phyloP scores from a whole-genome alignment of 306 rosid species.

The Quercus agrifolia region DNA sequence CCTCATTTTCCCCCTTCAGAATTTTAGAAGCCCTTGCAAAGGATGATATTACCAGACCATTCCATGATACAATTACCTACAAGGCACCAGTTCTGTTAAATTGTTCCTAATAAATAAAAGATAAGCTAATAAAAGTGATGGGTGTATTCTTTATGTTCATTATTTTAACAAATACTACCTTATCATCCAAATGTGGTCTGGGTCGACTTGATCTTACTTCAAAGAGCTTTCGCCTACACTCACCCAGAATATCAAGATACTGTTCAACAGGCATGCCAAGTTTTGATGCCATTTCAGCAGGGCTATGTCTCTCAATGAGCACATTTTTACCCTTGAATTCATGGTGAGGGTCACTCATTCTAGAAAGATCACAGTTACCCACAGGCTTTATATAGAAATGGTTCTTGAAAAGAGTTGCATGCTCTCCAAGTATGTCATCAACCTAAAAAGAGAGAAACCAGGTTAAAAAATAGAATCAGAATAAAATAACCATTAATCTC shows the following conservation, averaged over 20 bases:
- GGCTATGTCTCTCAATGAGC: constrained; percentile 66
- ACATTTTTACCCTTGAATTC: constrained; percentile 84
- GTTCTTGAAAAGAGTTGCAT: constrained; percentile 73
- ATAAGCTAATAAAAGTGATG: not conserved
- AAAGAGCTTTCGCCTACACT: constrained; percentile 70
- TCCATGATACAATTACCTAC: constrained; percentile 96
- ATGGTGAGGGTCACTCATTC: constrained; percentile 84
- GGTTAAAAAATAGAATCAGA: constrained; percentile 11
- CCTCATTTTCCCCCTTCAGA: constrained; percentile 58
- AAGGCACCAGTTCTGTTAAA: constrained; percentile 23
- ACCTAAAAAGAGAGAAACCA: constrained; percentile 43
- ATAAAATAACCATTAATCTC: not conserved
- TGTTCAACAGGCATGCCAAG: constrained; percentile 57
- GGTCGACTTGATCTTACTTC: constrained; percentile 70
- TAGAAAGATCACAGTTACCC: constrained; percentile 85
- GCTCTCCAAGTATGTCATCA: constrained; percentile 76
- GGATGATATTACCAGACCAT: constrained; percentile 84
- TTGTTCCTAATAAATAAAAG: not conserved
- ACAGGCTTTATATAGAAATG: constrained; percentile 67
- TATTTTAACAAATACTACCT: constrained; percentile 38
- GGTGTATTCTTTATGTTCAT: not conserved
- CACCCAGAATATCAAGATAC: constrained; percentile 66
- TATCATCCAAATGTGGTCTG: constrained; percentile 92
- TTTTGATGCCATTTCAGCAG: constrained; percentile 64
- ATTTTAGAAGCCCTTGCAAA: constrained; percentile 92